These are phyloP conservation scores for Heritiera littoralis DNA, from an alignment of 345 rosid species.

Conservation along the genomic window DNA sequence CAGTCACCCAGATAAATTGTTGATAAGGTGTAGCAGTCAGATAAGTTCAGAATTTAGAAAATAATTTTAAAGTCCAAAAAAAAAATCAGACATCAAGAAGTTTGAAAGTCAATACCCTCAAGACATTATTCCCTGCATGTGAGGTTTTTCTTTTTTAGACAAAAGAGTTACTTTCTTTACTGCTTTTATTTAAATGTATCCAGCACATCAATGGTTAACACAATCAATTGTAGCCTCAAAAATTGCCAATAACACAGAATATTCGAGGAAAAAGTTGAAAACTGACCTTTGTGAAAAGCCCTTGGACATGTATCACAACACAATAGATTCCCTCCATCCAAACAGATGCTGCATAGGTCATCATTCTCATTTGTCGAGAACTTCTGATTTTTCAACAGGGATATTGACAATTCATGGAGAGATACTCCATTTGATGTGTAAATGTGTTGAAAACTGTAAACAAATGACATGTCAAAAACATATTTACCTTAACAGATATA, in stretches of 20 bases:
- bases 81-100: not conserved
- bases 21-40: not conserved
- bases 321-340: slow-evolving; percentile 82
- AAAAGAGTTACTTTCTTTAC: not conserved
- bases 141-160: too few relatives aligned
- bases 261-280: slow-evolving; percentile 16
- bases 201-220: not conserved
- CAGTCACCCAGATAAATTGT: not conserved
- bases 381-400: slow-evolving; percentile 54
- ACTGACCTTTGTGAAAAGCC: slow-evolving; percentile 81
- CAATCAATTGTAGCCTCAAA: slow-evolving; percentile 8
- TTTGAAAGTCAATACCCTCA: not conserved
- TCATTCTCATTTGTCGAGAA: slow-evolving; percentile 69
- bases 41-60: not conserved
- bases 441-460: slow-evolving; percentile 78
- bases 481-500: not conserved
- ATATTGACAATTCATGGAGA: slow-evolving; percentile 85
- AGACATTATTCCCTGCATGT: not conserved
- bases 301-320: slow-evolving; percentile 98
- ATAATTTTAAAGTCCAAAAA: not conserved
- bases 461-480: slow-evolving; percentile 15
- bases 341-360: slow-evolving; percentile 80
- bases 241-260: slow-evolving; percentile 4
- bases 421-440: slow-evolving; percentile 98
- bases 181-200: not conserved